Conservation (phyloP, 495 filamentous ascomycete genomes). For the Xylaria telfairii region DNA sequence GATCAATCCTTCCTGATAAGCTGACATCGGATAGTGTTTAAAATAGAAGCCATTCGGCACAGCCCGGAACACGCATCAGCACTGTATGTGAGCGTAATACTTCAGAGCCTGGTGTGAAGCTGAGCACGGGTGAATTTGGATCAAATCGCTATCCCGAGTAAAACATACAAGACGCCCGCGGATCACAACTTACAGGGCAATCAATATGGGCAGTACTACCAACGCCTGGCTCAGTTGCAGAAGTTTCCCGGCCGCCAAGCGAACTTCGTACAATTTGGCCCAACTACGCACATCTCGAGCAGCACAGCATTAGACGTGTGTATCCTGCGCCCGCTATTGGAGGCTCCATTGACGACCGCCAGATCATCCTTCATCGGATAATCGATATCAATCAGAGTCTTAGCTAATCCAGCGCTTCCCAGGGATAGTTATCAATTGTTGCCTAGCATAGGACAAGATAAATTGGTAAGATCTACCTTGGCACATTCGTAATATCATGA, state of each 20-base stretch:
- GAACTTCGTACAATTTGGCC: not conserved
- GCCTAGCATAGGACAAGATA: not conserved
- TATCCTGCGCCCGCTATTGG: not conserved
- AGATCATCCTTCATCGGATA: not conserved
- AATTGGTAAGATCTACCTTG: slow-evolving; percentile 6
- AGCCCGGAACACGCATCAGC: not conserved
- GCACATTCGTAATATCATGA: not conserved
- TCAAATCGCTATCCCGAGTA: not conserved
- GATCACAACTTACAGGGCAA: not conserved
- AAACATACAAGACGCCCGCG: not conserved
- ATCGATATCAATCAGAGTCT: not conserved
- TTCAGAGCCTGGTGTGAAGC: not conserved
- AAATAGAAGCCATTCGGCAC: not conserved
- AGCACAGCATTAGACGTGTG: not conserved
- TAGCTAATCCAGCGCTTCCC: not conserved
- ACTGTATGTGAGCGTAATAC: not conserved
- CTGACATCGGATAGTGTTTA: not conserved
- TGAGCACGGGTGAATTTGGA: not conserved
- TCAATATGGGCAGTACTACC: not conserved
- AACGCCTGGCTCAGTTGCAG: not conserved
- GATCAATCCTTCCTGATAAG: not conserved
- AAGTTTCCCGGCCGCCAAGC: slow-evolving; percentile 1
- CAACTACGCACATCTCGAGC: not conserved
- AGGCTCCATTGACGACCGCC: not conserved
- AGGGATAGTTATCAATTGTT: not conserved